Evolutionary conservation across 2,329 filamentous ascomycete species (phyloP).

Genomic region (Chrysosporium queenslandicum): DNA sequence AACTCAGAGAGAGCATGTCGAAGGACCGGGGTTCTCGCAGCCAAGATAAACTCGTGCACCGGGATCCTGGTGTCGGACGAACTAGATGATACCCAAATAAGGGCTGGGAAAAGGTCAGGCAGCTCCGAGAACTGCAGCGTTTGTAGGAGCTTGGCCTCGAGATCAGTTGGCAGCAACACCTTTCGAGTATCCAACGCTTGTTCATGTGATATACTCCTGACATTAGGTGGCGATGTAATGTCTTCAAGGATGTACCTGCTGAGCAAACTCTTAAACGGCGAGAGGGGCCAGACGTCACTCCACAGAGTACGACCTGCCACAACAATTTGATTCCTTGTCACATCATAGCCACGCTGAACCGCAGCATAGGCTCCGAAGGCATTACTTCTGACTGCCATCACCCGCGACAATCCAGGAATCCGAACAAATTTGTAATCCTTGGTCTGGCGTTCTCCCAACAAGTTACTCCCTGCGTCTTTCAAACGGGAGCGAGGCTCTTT

Average conservation of each 20-base stretch:
- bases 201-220: background rate
- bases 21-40: slow-evolving; percentile 61
- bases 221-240: slow-evolving; percentile 20
- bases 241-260: slow-evolving; percentile 20
- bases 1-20: slow-evolving; percentile 52
- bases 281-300: slow-evolving; percentile 60
- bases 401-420: slow-evolving; percentile 76
- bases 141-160: slow-evolving; percentile 24
- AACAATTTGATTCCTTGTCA: slow-evolving; percentile 61
- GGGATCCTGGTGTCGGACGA: slow-evolving; percentile 63
- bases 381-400: slow-evolving; percentile 75
- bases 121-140: slow-evolving; percentile 22
- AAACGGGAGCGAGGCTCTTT: slow-evolving; percentile 72
- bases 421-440: slow-evolving; percentile 96
- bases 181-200: background rate
- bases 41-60: slow-evolving; percentile 70
- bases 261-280: slow-evolving; percentile 56
- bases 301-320: slow-evolving; percentile 60
- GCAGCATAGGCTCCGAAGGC: slow-evolving; percentile 83
- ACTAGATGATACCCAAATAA: slow-evolving; percentile 44
- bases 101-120: slow-evolving; percentile 21
- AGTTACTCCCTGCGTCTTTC: slow-evolving; percentile 52
- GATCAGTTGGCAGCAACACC: background rate
- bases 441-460: slow-evolving; percentile 47
- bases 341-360: slow-evolving; percentile 71